Base-by-base conservation (phyloP, 2,329 filamentous ascomycete species). In the Emericellopsis atlantica region DNA sequence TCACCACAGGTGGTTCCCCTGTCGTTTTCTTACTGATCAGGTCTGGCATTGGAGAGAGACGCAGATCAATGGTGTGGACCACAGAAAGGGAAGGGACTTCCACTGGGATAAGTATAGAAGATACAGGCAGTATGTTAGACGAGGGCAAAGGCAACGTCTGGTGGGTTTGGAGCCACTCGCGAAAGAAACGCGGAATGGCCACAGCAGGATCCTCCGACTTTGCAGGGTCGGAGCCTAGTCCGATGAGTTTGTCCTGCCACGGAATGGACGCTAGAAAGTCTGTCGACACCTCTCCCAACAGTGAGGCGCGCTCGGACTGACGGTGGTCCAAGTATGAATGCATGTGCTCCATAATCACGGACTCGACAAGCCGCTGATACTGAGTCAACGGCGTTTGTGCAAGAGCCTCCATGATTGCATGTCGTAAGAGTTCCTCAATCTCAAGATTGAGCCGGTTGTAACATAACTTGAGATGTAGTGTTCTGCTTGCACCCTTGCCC, bases 91-190 rank as follows among this genome's bases (percentile, higher is more conserved):
- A 79, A 0, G 90, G 90, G 2, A 98, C 78, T 44, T 95, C 87
- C 12, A 98, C 89, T 0, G 89, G 85, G 40, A 98, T 93, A 24
- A 83, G 68, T 49, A 98, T 89, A 11, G 78, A 79, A 72, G 72
- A 45, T 59, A 72, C 64, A n/a, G 41, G 38, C 5, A 47, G 45
- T 1, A 42, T 40, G 6, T 51, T 44, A 2, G 44, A 39, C 4
- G 51, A 41, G 7, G 52, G 45, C 0, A 64, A 45, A 2, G 46
- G 29, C 11, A 65, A 42, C 6, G 43, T 49, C 11, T 51, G 44
- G 22, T 59, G 50, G 5, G 45, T 43, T n/a, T 45, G 44, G 40
- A 56, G 59, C 61, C 61, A 65, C 3, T 41, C 36, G 1, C 52
- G 45, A 4, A 71, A 50, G 32, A 54, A 49, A 2, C 49, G 32